Evolutionary conservation across 1,284 basidiomycete species (phyloP).

Genomic region (Apiotrichum brassicae): DNA sequence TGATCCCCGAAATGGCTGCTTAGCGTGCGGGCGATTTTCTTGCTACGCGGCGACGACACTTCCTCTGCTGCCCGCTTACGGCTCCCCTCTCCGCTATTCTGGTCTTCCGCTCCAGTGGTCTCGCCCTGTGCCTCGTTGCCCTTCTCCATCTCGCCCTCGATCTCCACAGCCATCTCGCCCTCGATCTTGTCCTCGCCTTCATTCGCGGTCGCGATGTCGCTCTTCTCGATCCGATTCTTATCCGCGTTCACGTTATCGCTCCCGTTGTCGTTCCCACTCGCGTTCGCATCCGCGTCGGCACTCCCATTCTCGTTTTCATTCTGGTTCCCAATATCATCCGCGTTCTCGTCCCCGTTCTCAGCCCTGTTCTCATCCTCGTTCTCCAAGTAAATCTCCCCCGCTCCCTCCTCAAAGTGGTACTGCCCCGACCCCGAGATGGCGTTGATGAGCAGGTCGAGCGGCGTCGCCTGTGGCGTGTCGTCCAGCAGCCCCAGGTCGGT

Average conservation of each 20-base stretch:
- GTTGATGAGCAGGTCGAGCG: conserved; percentile 41
- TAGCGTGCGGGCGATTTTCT: conserved; percentile 10
- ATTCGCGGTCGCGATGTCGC: too few relatives aligned
- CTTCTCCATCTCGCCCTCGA: not conserved
- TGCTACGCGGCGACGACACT: conserved; percentile 7
- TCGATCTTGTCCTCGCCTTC: too few relatives aligned
- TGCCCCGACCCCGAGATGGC: conserved; percentile 30
- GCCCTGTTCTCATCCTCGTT: too few relatives aligned
- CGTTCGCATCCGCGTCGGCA: too few relatives aligned
- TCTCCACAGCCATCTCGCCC: too few relatives aligned
- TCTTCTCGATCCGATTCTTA: too few relatives aligned
- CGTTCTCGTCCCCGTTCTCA: too few relatives aligned
- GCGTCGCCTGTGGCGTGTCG: conserved; percentile 18
- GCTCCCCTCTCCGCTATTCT: not conserved
- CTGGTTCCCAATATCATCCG: too few relatives aligned
- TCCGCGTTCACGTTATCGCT: too few relatives aligned
- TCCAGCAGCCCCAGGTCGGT: conserved; percentile 13
- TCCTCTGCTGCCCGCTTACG: conserved; percentile 1
- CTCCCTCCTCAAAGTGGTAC: conserved; percentile 4
- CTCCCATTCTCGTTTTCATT: too few relatives aligned
- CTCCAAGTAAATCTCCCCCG: too few relatives aligned
- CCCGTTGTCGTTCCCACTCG: too few relatives aligned
- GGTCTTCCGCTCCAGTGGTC: not conserved
- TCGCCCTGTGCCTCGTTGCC: not conserved
- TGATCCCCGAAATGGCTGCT: conserved; percentile 3